Conservation (phyloP, 1,284 basidiomycete genomes). For the Boletus calvinii region DNA sequence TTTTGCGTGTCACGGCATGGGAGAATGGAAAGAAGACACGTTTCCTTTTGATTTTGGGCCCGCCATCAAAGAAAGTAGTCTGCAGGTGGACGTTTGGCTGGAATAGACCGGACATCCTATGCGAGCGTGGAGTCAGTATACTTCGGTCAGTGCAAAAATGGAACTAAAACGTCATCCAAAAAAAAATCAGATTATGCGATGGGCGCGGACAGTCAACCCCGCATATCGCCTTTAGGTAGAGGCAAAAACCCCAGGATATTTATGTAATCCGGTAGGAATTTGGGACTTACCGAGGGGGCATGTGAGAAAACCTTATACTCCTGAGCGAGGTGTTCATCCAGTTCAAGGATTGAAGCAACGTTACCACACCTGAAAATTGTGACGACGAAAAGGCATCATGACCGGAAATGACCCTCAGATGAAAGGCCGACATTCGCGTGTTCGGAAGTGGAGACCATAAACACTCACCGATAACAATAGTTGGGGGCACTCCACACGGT, state of each 20-base stretch:
- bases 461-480: slow-evolving; percentile 87
- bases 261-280: slow-evolving; percentile 7
- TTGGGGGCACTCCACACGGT: slow-evolving; percentile 99
- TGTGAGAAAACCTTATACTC: slow-evolving; percentile 90
- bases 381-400: slow-evolving; percentile 11
- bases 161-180: slow-evolving; percentile 1
- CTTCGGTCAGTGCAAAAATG: slow-evolving; percentile 3
- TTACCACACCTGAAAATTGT: slow-evolving; percentile 75
- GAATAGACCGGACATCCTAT: slow-evolving; percentile 83
- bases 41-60: slow-evolving; percentile 7
- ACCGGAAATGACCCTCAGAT: slow-evolving; percentile 27
- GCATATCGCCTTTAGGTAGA: slow-evolving; percentile 33
- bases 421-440: slow-evolving; percentile 24
- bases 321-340: slow-evolving; percentile 88
- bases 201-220: slow-evolving; percentile 19
- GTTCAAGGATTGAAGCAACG: slow-evolving; percentile 88
- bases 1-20: slow-evolving; percentile 21
- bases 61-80: slow-evolving; percentile 69
- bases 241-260: slow-evolving; percentile 25
- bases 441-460: slow-evolving; percentile 9
- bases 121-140: slow-evolving; percentile 7
- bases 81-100: slow-evolving; percentile 84
- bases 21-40: slow-evolving; percentile 18
- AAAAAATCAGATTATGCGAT: slow-evolving; percentile 4
- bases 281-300: slow-evolving; percentile 61